Evolutionary conservation across 495 filamentous ascomycete genomes (phyloP), one percentile per base, ranked within the genome.

Genomic region (Gamarada debralockiae): DNA sequence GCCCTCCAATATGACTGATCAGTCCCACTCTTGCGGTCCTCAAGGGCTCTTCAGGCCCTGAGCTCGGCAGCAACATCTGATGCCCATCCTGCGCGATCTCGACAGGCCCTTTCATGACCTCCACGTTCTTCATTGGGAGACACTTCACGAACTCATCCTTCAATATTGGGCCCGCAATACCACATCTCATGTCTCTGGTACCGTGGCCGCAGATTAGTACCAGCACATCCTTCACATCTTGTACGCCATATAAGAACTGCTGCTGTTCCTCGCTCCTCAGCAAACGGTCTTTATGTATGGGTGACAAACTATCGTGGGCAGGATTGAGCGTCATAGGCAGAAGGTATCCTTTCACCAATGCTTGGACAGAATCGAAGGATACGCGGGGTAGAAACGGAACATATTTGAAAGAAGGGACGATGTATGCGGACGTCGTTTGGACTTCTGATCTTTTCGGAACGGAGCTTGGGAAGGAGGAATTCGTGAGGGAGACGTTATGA

Each of bases 1-100:
- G 92, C 1, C 92, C 92, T 0, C 90, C 89, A 48, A 97, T 80
- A 70, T 97, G 92, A 64, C 87, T 92, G 52, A 92, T 90, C 41
- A 86, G 65, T 1, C 81, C 89, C 5, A 96, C 78, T 55, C 82
- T 74, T 3, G 78, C 79, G 12, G 55, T 55, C n/a, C 40, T 57
- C 27, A 50, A 53, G 8, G 34, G 9, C 22, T 43, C 43, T 25
- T 50, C 57, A 12, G 13, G 37, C 20, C 20, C 27, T 13, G 29
- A 24, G 31, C 50, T 57, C 10, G 56, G 56, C 2, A 65, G 48
- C 3, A 61, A 47, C 3, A 55, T 52, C 14, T 45, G 58, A 21
- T 56, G 54, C 1, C 15, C 14, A 14, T 47, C 38, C 27, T 52
- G 52, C 7, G 51, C 55, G 27, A 62, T 47, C 2, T 64, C 53